Base-by-base conservation (phyloP, 2,329 filamentous ascomycete genomes). In the Penicillium olsonii region DNA sequence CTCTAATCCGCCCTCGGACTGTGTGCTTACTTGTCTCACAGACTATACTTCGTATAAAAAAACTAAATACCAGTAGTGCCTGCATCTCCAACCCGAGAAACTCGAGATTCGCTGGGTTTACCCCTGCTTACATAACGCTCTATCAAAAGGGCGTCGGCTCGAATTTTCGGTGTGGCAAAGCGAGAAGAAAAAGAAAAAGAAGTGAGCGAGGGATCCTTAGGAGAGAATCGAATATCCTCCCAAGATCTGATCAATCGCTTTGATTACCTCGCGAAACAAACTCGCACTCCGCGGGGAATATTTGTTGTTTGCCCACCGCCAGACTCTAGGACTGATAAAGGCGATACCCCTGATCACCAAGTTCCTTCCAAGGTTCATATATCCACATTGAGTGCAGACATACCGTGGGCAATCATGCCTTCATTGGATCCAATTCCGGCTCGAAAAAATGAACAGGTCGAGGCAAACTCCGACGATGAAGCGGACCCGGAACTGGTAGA, bases 391-490 rank as follows among this genome's bases (percentile, higher is more conserved):
- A 37, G 26, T 33, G 5, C 4, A 31, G 22, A 34, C 29, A 10
- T 11, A 10, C 33, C 38, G 12, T 22, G 27, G 18, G 24, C 8
- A 7, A 49, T 11, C 35, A 56, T 61, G 57, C 60, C 56, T 14
- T 60, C 56, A 26, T 24, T 57, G 39, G 55, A 59, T 18, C 54
- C 53, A 39, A 48, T 48, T 41, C 45, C 46, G 19, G 47, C 48
- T 14, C 34, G 37, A 18, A 56, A 39, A 42, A 59, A 51, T 45
- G 42, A 53, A 14, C 50, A 44, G 10, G 41, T 43, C 41, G 54
- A 75, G 41, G 61, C 40, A 34, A 95, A 95, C 88, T 95, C 90
- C 39, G 91, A 96, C 76, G 90, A 95, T 71, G 92, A 96, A 70
- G 86, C 87, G 40, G 92, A 96, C 66, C 87, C 83, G 34, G 92